These are phyloP conservation scores for Hawksworthiomyces lignivorus DNA, from an alignment of 2,329 filamentous ascomycete genomes.

Conservation along the genomic window DNA sequence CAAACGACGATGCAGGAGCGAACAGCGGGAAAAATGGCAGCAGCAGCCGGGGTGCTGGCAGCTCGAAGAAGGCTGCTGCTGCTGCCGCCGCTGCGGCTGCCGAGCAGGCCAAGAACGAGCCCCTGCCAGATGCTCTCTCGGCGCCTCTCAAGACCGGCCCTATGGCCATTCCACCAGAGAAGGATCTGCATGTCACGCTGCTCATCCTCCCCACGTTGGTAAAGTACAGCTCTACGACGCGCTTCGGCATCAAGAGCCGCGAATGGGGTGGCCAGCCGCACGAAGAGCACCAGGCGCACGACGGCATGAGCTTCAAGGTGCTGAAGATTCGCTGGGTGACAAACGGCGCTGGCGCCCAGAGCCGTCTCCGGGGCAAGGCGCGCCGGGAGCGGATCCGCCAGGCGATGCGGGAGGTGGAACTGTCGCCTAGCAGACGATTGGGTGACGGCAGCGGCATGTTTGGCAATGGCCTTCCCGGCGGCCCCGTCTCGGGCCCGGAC, in stretches of 20 bases:
- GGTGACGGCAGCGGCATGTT: slow-evolving; percentile 23
- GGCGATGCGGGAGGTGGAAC: slow-evolving; percentile 45
- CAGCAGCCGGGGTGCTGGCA: slow-evolving; percentile 12
- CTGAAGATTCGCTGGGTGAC: slow-evolving; percentile 77
- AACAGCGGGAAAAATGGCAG: slow-evolving; percentile 19
- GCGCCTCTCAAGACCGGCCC: slow-evolving; percentile 54
- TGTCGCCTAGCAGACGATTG: slow-evolving; percentile 26
- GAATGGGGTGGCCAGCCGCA: slow-evolving; percentile 52
- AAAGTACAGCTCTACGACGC: slow-evolving; percentile 65
- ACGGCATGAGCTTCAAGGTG: slow-evolving; percentile 85
- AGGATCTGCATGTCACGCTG: slow-evolving; percentile 81
- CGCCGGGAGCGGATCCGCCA: slow-evolving; percentile 49
- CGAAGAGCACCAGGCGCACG: slow-evolving; percentile 42
- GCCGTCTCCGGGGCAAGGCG: slow-evolving; percentile 47
- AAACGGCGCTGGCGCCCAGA: slow-evolving; percentile 56
- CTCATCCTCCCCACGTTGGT: slow-evolving; percentile 74
- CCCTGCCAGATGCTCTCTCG: slow-evolving; percentile 35
- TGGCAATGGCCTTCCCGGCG: slow-evolving; percentile 3
- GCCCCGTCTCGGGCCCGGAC: slow-evolving; percentile 14
- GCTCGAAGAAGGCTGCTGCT: slow-evolving; percentile 20
- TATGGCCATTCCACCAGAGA: slow-evolving; percentile 54
- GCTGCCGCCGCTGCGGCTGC: background rate
- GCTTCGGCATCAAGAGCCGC: slow-evolving; percentile 75
- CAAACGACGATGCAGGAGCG: slow-evolving; percentile 16
- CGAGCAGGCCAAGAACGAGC: slow-evolving; percentile 10